phyloP scores from a whole-genome alignment of 257 asterid genomes.

The Thymus mandschuricus region DNA sequence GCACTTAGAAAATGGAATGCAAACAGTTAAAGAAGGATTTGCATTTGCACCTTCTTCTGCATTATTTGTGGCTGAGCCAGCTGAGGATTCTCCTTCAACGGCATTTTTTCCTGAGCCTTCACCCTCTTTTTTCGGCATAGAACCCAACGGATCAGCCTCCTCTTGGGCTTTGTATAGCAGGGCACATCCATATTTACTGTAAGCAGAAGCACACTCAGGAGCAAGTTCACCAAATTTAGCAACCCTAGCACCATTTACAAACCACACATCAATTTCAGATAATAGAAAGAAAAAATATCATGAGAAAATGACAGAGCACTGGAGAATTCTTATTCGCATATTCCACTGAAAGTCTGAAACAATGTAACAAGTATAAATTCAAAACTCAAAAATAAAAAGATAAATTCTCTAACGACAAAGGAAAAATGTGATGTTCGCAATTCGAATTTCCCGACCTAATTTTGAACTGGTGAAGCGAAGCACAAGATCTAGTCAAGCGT shows the following conservation, averaged over 20 bases:
- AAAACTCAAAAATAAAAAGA: not conserved
- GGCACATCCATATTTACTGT: constrained; percentile 69
- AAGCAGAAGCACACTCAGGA: constrained; percentile 79
- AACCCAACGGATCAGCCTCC: constrained; percentile 88
- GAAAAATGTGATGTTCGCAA: not conserved
- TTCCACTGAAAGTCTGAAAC: too few species aligned
- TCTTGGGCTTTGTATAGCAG: constrained; percentile 81
- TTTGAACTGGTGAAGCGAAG: not conserved
- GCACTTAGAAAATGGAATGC: constrained; percentile 33
- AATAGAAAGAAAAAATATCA: not conserved
- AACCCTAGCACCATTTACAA: constrained; percentile 50
- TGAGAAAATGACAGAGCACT: not conserved
- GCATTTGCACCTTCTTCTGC: constrained; percentile 50
- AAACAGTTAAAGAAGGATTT: constrained; percentile 42
- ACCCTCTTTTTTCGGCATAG: constrained; percentile 74
- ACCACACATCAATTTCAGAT: constrained; percentile 20
- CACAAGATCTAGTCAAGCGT: not conserved
- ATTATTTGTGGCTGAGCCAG: constrained; percentile 52
- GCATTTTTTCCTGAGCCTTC: constrained; percentile 57
- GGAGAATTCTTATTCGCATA: not conserved
- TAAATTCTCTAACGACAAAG: not conserved
- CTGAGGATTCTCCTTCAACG: constrained; percentile 62
- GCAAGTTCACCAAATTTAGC: constrained; percentile 86
- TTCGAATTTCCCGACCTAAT: not conserved
- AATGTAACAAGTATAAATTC: not conserved